Evolutionary conservation across 179 eudicot species (phyloP), one percentile per base, ranked within the genome.

Genomic region (Camellia oleifera): DNA sequence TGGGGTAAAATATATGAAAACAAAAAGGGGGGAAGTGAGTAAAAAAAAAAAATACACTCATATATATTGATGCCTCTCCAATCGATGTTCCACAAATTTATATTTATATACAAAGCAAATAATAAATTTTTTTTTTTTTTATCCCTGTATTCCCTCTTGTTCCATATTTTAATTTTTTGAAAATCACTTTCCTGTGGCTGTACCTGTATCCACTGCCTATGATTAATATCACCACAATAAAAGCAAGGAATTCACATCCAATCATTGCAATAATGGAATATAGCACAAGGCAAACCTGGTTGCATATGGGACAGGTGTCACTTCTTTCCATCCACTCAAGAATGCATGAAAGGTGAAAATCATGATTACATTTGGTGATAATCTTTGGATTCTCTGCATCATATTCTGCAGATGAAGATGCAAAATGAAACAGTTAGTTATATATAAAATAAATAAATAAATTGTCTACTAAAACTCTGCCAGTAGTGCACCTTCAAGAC

Each of bases 281-380:
- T 9, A 54, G 17, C 5, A 64, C 4, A 56, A 72, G 42, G 53
- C 91, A 77, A 64, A 94, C 98, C 98, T 93, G 90, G 84, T 93
- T 84, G 71, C 98, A 93, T 23, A 94, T 93, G 70, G 98, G 98
- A 76, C 98, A 93, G 52, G 88, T 86, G 87, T 90, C 89, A 82
- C 98, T 94, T 91, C 98, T 90, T 84, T 93, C 98, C 98, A 93
- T 93, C 98, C 98, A 94, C 83, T 94, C 98, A 61, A 93, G 94
- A 68, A 94, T 90, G 89, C 97, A 94, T 23, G 97, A 91, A 67
- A 94, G 88, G 80, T 94, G 98, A 88, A 93, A 94, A 73, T 89
- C 90, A 86, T 94, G 98, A 74, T 90, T 91, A 86, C 97, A 93
- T 73, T 84, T 90, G 0, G 98, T 88, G 68, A 85, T 76, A 82